Evolutionary conservation across 1,284 basidiomycete species (phyloP), one percentile per base, ranked within the genome.

Genomic region (Neonothopanus nambi): DNA sequence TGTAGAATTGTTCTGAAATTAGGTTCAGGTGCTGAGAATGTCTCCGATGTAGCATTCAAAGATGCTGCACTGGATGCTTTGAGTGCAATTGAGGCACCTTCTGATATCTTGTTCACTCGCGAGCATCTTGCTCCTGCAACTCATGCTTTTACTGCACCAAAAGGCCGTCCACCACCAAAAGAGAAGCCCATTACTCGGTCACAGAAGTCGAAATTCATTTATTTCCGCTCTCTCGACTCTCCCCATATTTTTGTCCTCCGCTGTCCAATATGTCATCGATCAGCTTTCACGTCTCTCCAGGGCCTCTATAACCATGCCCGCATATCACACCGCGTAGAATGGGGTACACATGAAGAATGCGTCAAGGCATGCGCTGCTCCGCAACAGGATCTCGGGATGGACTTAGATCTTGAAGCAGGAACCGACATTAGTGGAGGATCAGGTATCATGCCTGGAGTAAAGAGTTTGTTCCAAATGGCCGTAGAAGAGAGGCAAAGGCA

Each of bases 251-350:
- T 72, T 56, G 64, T 77, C 26, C 72, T 91, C 45, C 75, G 73
- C 17, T 91, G 88, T 61, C 79, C 83, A 0, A 75, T 73, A 55
- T 91, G 88, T 59, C 60, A 67, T 17, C 80, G 84, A 40, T 80
- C 78, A 1, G 73, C 85, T 13, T 90, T 91, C 62, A 83, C 81
- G 12, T 84, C 79, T n/a, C 74, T 90, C 1, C 89, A 91, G 65
- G 89, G 88, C 2, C 75, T 91, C 20, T 73, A 89, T 23, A 91
- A 90, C 58, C 88, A 91, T 62, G 85, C 82, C 52, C 82, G 89
- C 11, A 71, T 89, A 26, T 75, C 80, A 2, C 88, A 91, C 63
- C 69, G 72, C 17, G 71, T 82, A 44, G 85, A 87, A 59, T 91
- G 82, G 76, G 84, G 82, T 8, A 86, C 81, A 24, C 88, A 91